Conservation (phyloP, 2,329 filamentous ascomycete species). For the Fusarium newnesense region DNA sequence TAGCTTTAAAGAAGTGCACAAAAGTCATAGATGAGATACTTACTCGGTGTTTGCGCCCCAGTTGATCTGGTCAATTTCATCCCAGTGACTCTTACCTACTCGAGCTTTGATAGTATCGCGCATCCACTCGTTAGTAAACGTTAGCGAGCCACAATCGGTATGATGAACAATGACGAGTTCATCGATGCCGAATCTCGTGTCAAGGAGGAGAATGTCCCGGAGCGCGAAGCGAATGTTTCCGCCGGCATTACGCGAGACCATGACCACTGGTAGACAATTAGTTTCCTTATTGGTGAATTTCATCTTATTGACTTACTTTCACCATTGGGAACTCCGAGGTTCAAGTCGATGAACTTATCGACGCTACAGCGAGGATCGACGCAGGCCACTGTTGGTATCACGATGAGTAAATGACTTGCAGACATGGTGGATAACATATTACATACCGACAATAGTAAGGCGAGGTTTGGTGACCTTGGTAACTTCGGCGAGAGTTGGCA, state of each 20-base stretch:
- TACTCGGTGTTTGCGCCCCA: background rate
- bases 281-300: too few species aligned
- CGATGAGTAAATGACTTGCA: too few species aligned
- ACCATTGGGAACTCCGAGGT: background rate
- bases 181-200: background rate
- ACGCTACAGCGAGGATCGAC: background rate
- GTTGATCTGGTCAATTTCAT: background rate
- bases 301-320: background rate
- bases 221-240: background rate
- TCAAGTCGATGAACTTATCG: background rate
- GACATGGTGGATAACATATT: too few species aligned
- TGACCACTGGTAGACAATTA: background rate
- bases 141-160: background rate
- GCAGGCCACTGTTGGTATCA: background rate
- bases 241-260: background rate
- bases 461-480: background rate
- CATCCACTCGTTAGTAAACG: background rate
- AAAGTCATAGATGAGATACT: background rate
- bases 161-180: background rate
- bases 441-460: background rate
- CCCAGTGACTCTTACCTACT: background rate
- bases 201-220: background rate
- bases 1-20: too few species aligned
- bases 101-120: background rate
- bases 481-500: background rate